Evolutionary conservation across 108 stramenopile genomes (phyloP), one percentile per base, ranked within the genome.

Genomic region (Stephanodiscus minutulus): DNA sequence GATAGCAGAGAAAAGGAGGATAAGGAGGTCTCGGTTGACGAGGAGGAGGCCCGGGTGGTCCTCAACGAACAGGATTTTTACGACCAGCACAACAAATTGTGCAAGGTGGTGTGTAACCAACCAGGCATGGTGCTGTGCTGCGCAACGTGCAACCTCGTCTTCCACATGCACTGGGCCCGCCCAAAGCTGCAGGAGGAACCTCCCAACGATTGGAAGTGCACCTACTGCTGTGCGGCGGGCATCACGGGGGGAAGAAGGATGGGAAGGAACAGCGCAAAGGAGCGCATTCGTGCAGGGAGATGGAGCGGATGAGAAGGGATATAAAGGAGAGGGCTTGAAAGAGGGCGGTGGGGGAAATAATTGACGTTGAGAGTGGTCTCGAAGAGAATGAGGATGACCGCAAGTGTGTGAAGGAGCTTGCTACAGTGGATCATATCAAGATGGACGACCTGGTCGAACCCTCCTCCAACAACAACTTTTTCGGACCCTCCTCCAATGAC

Each of bases 1-100:
- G n/a, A n/a, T n/a, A n/a, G n/a, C n/a, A n/a, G n/a, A n/a, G n/a
- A n/a, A n/a, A n/a, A n/a, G n/a, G n/a, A n/a, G n/a, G n/a, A n/a
- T n/a, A n/a, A n/a, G n/a, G n/a, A n/a, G n/a, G n/a, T n/a, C n/a
- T n/a, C n/a, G n/a, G n/a, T n/a, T n/a, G n/a, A n/a, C n/a, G n/a
- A n/a, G n/a, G n/a, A n/a, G n/a, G n/a, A n/a, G n/a, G n/a, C n/a
- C n/a, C n/a, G n/a, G n/a, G n/a, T n/a, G n/a, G n/a, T n/a, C n/a
- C n/a, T n/a, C n/a, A n/a, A n/a, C n/a, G n/a, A n/a, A n/a, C n/a
- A n/a, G n/a, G n/a, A n/a, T n/a, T n/a, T n/a, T n/a, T n/a, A n/a
- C n/a, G n/a, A 86, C 52, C 85, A 87, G 72, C 94, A 97, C 80
- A 95, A 94, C 68, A 92, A 97, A 70, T 59, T 83, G 11, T 97